phyloP scores from a whole-genome alignment of 148 eudicot genomes.

The Silene uniflora region DNA sequence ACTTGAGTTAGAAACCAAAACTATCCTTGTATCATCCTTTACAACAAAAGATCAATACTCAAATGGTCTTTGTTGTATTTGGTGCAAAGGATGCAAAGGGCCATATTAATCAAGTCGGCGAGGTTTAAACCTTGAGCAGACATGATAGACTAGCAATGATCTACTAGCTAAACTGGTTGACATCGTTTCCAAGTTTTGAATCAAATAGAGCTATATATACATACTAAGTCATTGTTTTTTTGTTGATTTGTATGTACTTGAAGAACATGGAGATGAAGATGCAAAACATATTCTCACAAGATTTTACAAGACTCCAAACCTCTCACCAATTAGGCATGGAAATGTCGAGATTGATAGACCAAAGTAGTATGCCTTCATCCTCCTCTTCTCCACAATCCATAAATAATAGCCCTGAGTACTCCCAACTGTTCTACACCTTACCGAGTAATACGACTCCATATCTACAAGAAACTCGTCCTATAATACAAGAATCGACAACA shows the following conservation, averaged over 20 bases:
- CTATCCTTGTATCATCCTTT: too few relatives aligned
- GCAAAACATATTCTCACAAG: constrained; percentile 42
- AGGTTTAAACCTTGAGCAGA: too few relatives aligned
- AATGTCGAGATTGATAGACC: constrained; percentile 26
- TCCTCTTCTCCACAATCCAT: constrained; percentile 46
- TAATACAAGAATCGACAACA: constrained; percentile 8
- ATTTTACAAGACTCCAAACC: constrained; percentile 27
- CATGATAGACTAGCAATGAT: too few relatives aligned
- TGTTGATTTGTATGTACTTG: constrained; percentile 21
- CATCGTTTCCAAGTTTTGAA: too few relatives aligned
- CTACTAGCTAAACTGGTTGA: background rate
- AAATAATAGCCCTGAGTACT: constrained; percentile 54
- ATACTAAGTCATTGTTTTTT: background rate
- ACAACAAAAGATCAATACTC: too few relatives aligned
- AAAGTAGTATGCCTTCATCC: constrained; percentile 44
- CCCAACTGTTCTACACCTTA: constrained; percentile 37
- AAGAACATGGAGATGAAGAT: constrained; percentile 52
- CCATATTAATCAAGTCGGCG: too few relatives aligned
- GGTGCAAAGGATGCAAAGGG: too few relatives aligned
- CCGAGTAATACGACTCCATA: constrained; percentile 8
- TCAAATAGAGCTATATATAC: too few relatives aligned
- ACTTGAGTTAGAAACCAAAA: too few relatives aligned
- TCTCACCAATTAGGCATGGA: constrained; percentile 15
- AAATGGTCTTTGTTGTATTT: too few relatives aligned
- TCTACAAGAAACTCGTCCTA: constrained; percentile 19